Evolutionary conservation across 345 rosid genomes (phyloP).

Genomic region (Hibiscus trionum): DNA sequence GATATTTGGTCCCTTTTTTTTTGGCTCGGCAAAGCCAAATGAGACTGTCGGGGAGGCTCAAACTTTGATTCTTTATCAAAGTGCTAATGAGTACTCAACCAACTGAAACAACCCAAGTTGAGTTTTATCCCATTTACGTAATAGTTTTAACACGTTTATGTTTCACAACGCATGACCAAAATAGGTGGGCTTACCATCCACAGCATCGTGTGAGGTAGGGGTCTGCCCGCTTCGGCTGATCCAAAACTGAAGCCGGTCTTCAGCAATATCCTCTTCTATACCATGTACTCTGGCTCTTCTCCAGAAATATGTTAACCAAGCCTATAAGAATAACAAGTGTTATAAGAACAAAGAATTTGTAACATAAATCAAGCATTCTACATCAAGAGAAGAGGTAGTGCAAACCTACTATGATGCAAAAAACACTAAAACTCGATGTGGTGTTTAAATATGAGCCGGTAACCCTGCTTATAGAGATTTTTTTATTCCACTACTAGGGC

Average conservation of each 20-base stretch:
- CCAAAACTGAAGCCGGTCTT: constrained; percentile 68
- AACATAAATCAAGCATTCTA: background rate
- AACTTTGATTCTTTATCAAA: too few species aligned
- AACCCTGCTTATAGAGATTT: too few species aligned
- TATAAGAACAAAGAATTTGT: background rate
- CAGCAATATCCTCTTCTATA: constrained; percentile 69
- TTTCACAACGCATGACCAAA: background rate
- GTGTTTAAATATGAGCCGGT: background rate
- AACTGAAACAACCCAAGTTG: too few species aligned
- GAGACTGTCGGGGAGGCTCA: too few species aligned
- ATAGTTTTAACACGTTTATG: too few species aligned
- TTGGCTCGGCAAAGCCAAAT: too few species aligned
- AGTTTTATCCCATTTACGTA: too few species aligned
- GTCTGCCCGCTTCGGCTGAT: constrained; percentile 52
- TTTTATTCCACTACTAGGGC: too few species aligned
- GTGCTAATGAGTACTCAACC: too few species aligned
- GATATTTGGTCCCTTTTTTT: too few species aligned
- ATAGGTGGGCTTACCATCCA: constrained; percentile 45
- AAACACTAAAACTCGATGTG: background rate
- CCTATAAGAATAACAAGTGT: constrained; percentile 29
- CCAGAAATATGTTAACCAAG: constrained; percentile 84
- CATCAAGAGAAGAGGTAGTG: background rate
- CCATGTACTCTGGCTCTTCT: constrained; percentile 65
- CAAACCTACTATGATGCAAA: background rate
- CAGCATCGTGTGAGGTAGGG: constrained; percentile 62